A percentile compares a stretch with the other conserved stretches of the same genome.
Evolutionary conservation across 345 rosid genomes (phyloP).

Genomic region (Acer negundo): DNA sequence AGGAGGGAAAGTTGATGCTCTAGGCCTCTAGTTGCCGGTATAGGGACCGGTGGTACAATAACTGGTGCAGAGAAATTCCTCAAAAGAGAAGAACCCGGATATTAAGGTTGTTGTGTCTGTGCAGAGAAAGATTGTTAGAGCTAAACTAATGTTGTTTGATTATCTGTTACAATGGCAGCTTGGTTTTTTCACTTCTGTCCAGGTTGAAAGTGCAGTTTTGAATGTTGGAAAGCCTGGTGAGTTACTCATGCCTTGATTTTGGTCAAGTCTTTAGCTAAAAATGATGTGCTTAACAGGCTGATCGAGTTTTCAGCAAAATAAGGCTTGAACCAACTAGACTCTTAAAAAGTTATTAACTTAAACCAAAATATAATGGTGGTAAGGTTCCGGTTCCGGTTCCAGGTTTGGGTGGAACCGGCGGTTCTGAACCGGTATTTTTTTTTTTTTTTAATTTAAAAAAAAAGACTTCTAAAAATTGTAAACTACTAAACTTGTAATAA

Average conservation of each 20-base stretch:
- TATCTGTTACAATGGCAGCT: slow-evolving; percentile 1
- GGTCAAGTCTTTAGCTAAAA: too few species aligned
- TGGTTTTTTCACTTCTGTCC: neutral
- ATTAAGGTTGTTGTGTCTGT: slow-evolving; percentile 29
- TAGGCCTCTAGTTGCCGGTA: slow-evolving; percentile 50
- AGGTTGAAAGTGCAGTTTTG: slow-evolving; percentile 33
- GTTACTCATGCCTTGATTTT: neutral
- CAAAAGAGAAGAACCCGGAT: slow-evolving; percentile 41
- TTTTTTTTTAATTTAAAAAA: too few species aligned
- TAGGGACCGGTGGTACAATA: slow-evolving; percentile 65
- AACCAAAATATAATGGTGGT: too few species aligned
- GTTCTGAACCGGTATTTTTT: too few species aligned
- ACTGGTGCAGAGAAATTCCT: slow-evolving; percentile 50
- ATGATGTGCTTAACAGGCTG: too few species aligned
- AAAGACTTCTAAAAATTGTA: too few species aligned
- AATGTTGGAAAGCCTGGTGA: slow-evolving; percentile 54
- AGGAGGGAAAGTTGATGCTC: slow-evolving; percentile 48
- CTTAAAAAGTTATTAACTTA: too few species aligned
- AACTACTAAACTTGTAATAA: too few species aligned
- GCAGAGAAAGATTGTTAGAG: neutral
- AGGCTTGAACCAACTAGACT: too few species aligned
- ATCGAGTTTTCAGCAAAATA: too few species aligned
- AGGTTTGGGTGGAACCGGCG: too few species aligned
- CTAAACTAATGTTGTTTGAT: neutral
- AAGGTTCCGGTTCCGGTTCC: too few species aligned